Base-by-base conservation (phyloP, 179 eudicot species). In the Spinacia oleracea region DNA sequence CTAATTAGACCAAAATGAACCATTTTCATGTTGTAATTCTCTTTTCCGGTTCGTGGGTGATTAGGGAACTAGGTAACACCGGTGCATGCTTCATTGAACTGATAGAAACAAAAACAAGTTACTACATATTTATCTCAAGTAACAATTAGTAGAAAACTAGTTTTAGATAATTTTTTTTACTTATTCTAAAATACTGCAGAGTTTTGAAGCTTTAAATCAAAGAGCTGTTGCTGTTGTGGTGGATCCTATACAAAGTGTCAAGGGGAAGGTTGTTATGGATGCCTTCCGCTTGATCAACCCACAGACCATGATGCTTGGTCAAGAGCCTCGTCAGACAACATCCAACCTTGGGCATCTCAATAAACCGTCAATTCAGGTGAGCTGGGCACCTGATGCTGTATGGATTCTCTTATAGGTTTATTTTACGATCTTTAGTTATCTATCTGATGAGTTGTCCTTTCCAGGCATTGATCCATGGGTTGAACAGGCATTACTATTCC, bases 241-340 rank as follows among this genome's bases (percentile, higher is more conserved):
- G 79, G 98, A 94, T 86, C 97, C 98, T 31, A 94, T 94, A 55
- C 98, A 92, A 84, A 92, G 98, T 88, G 98, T 94, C 31, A 94
- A 94, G 81, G 97, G 98, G 56, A 94, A 94, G 87, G 98, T 94
- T 68, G 98, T 94, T 58, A 94, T 94, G 80, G 98, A 92, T 82
- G 98, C 98, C 62, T 94, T 94, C 59, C 96, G 98, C 31, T 83
- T 94, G 83, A 94, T 94, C 78, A 94, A 93, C 79, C 97, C 97
- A 29, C 97, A 94, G 81, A 94, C 97, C 48, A 91, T 94, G 97
- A 92, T 94, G 97, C 98, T 92, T 81, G 97, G 98, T 55, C 98
- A 94, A 83, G 98, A 92, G 78, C 97, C 98, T 34, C 87, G 98
- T 45, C 98, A 92, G 83, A 94, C 98, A 45, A 94, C 98, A 27